Evolutionary conservation across 179 eudicot genomes (phyloP), one percentile per base, ranked within the genome.

Genomic region (Gypsophila paniculata): DNA sequence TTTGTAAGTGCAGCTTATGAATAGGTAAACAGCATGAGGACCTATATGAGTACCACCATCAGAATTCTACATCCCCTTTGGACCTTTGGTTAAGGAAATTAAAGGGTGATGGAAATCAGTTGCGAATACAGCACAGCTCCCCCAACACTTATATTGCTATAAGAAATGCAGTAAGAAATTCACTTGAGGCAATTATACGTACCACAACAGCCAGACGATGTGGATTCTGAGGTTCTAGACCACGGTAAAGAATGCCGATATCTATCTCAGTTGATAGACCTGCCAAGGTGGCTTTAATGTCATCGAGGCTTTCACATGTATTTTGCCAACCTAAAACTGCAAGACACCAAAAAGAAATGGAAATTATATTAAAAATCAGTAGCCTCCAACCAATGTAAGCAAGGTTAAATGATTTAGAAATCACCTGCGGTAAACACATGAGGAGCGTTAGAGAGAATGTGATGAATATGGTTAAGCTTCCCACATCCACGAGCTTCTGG

Each of bases 241-340:
- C 99, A 23, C 90, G 90, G 72, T 91, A 94, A 68, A 89, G 94
- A 65, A 81, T 80, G 68, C 92, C 85, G 71, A 91, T 80, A 76
- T 91, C 91, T 68, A 94, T 84, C 77, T 88, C 91, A 29, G 92
- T 87, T 32, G 89, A 76, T 68, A 94, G 79, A 11, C 96, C 81
- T 17, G 85, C 82, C 84, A 94, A 77, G 39, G 99, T 94, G 49
- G 86, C 87, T 72, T 52, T 81, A 64, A 94, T 94, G 82, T 94
- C 96, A 59, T 86, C 89, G 49, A 79, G 84, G 68, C 80, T 86
- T 83, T 91, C 99, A 49, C 84, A 72, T 39, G 96, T 84, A 51
- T 84, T 89, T 84, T 91, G 96, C 99, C 97, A 94, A 18, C 97
- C 96, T 62, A 94, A 78, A 73, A 91, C 97, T 94, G 82, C 88